Evolutionary conservation across 2,329 filamentous ascomycete genomes (phyloP).

Genomic region (Cercospora sp.): DNA sequence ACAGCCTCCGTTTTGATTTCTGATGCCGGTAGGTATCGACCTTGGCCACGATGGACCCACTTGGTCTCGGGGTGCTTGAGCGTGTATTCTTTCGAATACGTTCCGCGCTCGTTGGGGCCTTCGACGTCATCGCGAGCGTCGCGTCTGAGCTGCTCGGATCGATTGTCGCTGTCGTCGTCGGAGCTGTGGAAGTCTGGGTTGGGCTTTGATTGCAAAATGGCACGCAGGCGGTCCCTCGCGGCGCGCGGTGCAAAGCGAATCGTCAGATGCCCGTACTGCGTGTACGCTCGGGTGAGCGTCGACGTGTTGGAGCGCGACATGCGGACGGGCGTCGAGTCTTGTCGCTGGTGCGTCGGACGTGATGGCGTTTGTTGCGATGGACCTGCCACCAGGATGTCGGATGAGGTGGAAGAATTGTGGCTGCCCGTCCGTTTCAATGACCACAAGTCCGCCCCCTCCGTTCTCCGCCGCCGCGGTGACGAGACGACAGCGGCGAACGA

Average conservation of each 20-base stretch:
- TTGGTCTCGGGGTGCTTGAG: conserved; percentile 35
- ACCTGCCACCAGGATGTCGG: conserved; percentile 31
- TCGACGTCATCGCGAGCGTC: conserved; percentile 19
- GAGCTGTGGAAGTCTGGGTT: conserved; percentile 10
- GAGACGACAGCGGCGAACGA: conserved; percentile 1
- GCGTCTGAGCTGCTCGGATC: neutral
- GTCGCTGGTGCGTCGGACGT: neutral
- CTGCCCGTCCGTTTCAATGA: conserved; percentile 21
- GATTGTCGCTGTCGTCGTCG: conserved; percentile 7
- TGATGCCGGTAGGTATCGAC: conserved; percentile 35
- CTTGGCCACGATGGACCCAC: conserved; percentile 40
- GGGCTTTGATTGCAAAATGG: conserved; percentile 18
- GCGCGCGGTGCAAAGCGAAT: conserved; percentile 19
- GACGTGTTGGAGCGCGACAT: conserved; percentile 7
- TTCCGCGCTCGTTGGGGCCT: conserved; percentile 35
- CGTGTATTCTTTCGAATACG: conserved; percentile 36
- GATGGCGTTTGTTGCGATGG: conserved; percentile 16
- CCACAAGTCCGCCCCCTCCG: conserved; percentile 4
- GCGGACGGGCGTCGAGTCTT: neutral
- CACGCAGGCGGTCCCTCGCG: conserved; percentile 17
- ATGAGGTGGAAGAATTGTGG: conserved; percentile 30
- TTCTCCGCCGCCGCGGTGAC: conserved; percentile 19
- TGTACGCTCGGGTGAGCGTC: conserved; percentile 9
- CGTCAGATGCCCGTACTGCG: conserved; percentile 12
- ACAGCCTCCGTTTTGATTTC: conserved; percentile 20